These are phyloP conservation scores for Camelina hispida DNA, from an alignment of 345 rosid genomes.

Conservation along the genomic window DNA sequence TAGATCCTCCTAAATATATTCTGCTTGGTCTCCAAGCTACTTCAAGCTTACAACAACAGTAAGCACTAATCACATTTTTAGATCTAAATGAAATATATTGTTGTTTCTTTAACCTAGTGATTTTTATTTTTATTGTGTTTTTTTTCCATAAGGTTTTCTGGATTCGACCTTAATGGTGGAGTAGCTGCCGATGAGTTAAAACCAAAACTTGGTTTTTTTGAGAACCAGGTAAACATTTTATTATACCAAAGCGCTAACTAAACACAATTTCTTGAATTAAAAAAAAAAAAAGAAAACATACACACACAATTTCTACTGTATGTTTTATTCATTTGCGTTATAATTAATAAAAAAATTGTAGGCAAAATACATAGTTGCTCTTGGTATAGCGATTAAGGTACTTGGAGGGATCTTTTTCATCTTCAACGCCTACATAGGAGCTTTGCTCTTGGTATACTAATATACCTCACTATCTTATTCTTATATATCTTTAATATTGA, in stretches of 20 bases:
- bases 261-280: background rate
- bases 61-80: conserved; percentile 8
- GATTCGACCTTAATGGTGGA: conserved; percentile 24
- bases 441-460: conserved; percentile 24
- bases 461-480: background rate
- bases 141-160: conserved; percentile 13
- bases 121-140: background rate
- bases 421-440: conserved; percentile 34
- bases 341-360: background rate
- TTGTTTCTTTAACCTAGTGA: background rate
- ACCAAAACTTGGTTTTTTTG: conserved; percentile 35
- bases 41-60: no score
- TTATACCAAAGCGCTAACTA: background rate
- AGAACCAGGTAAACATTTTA: conserved; percentile 19
- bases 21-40: no score
- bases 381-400: conserved; percentile 29
- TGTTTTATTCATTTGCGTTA: background rate
- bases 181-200: conserved; percentile 23
- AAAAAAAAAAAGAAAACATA: no score
- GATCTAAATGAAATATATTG: background rate
- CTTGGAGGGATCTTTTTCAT: conserved; percentile 35
- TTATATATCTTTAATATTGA: background rate
- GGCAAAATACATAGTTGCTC: conserved; percentile 34
- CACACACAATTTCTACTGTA: no score
- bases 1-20: no score